A percentile compares a stretch with the other conserved stretches of the same genome.
Evolutionary conservation across 306 rosid species (phyloP).

Genomic region (Potentilla sterilis): DNA sequence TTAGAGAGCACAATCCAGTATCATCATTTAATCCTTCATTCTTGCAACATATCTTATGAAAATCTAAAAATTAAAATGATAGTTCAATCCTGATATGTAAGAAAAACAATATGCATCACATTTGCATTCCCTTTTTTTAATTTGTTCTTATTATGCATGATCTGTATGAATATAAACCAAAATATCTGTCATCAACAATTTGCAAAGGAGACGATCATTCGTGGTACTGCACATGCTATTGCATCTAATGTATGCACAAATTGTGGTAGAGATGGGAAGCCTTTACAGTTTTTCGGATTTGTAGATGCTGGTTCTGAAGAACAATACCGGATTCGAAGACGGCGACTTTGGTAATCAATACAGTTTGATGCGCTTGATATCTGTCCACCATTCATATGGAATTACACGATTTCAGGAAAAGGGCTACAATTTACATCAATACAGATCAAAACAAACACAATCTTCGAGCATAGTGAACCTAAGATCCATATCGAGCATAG

Average conservation of each 20-base stretch:
- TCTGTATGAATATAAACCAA: constrained; percentile 7
- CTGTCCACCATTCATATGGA: constrained; percentile 39
- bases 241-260: constrained; percentile 93
- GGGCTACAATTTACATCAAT: not conserved
- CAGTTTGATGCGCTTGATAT: constrained; percentile 92
- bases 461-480: not conserved
- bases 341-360: constrained; percentile 86
- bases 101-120: too few species aligned
- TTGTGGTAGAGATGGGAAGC: constrained; percentile 60
- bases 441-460: not conserved
- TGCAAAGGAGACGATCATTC: constrained; percentile 66
- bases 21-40: not conserved
- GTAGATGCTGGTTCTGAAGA: constrained; percentile 51
- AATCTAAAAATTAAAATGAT: too few species aligned
- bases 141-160: not conserved
- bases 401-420: not conserved
- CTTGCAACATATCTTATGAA: not conserved
- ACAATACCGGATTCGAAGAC: constrained; percentile 76
- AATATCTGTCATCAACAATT: constrained; percentile 3
- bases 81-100: too few species aligned
- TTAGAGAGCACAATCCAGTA: not conserved
- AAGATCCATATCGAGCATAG: too few species aligned
- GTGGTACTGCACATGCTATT: constrained; percentile 89
- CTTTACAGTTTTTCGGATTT: constrained; percentile 55
- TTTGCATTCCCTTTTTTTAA: not conserved